These are phyloP conservation scores for Aspergillus biplanus DNA, from an alignment of 495 filamentous ascomycete genomes.

Conservation along the genomic window DNA sequence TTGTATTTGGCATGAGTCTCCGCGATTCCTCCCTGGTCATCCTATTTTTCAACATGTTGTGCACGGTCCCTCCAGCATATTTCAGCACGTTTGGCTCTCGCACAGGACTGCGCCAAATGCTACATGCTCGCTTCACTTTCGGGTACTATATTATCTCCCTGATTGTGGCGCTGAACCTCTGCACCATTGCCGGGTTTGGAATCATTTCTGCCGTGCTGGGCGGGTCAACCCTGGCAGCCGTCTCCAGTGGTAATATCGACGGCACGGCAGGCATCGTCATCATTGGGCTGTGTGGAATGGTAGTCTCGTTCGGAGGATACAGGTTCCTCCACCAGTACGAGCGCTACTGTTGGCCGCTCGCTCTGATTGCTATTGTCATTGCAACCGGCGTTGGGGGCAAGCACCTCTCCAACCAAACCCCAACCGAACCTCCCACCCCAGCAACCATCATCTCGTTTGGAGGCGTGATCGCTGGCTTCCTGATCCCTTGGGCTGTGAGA, in stretches of 20 bases:
- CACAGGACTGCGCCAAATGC: conserved; percentile 59
- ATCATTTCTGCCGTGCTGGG: conserved; percentile 27
- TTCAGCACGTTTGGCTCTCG: conserved; percentile 54
- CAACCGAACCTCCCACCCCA: conserved; percentile 28
- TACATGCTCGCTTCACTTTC: conserved; percentile 57
- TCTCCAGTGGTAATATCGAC: conserved; percentile 51
- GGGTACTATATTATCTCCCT: conserved; percentile 43
- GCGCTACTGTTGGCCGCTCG: conserved; percentile 60
- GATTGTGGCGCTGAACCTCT: conserved; percentile 17
- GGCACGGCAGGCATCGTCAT: conserved; percentile 56
- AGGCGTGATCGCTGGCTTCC: conserved; percentile 20
- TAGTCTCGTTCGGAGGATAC: conserved; percentile 55
- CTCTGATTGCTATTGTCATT: conserved; percentile 55
- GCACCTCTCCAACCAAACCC: conserved; percentile 22
- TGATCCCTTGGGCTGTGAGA: conserved; percentile 21
- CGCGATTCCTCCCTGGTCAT: conserved; percentile 54
- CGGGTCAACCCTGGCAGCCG: conserved; percentile 54
- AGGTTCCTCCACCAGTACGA: conserved; percentile 55
- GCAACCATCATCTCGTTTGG: conserved; percentile 27
- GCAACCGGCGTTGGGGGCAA: conserved; percentile 53
- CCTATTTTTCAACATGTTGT: conserved; percentile 57
- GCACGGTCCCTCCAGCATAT: conserved; percentile 52
- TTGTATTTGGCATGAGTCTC: conserved; percentile 49
- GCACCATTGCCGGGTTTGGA: conserved; percentile 21
- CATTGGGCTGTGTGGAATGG: conserved; percentile 49